phyloP scores from a whole-genome alignment of 495 filamentous ascomycete genomes.

The Schizothecium vesticola region DNA sequence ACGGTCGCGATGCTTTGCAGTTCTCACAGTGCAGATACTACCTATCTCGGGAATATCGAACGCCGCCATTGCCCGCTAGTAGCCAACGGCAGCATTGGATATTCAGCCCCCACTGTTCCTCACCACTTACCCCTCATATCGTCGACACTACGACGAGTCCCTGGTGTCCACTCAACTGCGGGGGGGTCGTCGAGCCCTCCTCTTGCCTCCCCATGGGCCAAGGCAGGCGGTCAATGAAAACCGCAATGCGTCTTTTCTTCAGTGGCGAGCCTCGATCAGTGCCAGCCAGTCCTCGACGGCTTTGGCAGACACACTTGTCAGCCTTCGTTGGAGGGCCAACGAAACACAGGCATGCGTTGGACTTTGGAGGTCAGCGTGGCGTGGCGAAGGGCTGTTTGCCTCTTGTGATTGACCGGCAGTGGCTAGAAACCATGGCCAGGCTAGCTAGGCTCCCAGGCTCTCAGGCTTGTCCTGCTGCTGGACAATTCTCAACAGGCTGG shows the following conservation, averaged over 20 bases:
- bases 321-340: not conserved
- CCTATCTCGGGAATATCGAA: not conserved
- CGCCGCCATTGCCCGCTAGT: not conserved
- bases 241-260: not conserved
- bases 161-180: not conserved
- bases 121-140: not conserved
- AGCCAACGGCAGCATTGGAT: not conserved
- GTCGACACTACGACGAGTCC: not conserved
- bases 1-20: not conserved
- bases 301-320: not conserved
- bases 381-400: not conserved
- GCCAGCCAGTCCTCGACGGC: not conserved
- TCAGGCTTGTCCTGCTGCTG: not conserved
- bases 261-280: not conserved
- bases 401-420: not conserved
- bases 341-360: not conserved
- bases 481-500: not conserved
- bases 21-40: not conserved
- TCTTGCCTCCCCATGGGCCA: not conserved
- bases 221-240: not conserved
- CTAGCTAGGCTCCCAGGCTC: too few relatives aligned
- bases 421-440: not conserved
- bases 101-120: not conserved
- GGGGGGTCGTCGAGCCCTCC: not conserved
- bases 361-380: not conserved